A percentile compares a stretch with the other conserved stretches of the same genome.
phyloP scores from a whole-genome alignment of 495 filamentous ascomycete genomes.

The Trichoderma asperelloides region DNA sequence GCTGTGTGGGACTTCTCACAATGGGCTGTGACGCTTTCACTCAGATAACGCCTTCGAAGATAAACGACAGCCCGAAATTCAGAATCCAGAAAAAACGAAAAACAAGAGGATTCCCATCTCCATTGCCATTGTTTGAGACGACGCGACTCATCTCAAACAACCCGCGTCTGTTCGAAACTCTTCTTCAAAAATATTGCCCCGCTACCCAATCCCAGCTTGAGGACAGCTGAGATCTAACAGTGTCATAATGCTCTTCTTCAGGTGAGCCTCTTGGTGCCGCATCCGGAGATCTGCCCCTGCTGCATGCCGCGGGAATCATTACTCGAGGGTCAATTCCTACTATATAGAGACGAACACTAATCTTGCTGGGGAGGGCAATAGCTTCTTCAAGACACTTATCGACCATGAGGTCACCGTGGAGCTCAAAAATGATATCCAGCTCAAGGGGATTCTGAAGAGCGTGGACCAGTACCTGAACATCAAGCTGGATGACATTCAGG shows the following conservation, averaged over 20 bases:
- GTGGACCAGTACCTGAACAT: slow-evolving; percentile 99
- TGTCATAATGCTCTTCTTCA: slow-evolving; percentile 50
- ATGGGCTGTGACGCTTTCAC: neutral
- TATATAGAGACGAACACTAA: neutral
- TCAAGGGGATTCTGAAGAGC: slow-evolving; percentile 86
- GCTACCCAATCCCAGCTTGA: neutral
- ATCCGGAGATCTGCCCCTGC: neutral
- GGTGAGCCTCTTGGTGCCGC: slow-evolving; percentile 25
- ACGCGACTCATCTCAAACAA: neutral
- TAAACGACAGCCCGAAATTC: neutral
- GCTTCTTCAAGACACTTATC: slow-evolving; percentile 99
- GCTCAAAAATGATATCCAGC: slow-evolving; percentile 97
- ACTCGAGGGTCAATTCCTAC: neutral
- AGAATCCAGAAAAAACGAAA: neutral
- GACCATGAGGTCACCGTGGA: slow-evolving; percentile 94
- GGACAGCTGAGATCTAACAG: neutral
- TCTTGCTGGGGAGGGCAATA: slow-evolving; percentile 22
- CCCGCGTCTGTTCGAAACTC: neutral
- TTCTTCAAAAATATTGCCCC: neutral
- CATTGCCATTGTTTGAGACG: neutral
- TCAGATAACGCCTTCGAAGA: neutral
- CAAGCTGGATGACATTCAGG: slow-evolving; percentile 90
- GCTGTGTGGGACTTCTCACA: neutral
- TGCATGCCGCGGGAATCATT: neutral
- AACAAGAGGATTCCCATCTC: neutral